Evolutionary conservation across 306 rosid species (phyloP), one percentile per base, ranked within the genome.

Genomic region (Trifolium dubium): DNA sequence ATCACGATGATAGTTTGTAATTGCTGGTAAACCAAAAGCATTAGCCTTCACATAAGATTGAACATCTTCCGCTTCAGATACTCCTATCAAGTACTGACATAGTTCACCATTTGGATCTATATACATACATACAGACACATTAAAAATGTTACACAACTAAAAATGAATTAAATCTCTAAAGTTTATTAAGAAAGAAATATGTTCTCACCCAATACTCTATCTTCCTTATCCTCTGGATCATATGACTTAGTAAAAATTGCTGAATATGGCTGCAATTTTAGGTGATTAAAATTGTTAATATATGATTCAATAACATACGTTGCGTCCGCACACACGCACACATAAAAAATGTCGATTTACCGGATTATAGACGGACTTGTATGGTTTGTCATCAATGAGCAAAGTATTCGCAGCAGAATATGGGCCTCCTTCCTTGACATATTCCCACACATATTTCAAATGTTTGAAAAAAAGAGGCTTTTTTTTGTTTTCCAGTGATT

Each of bases 41-140:
- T 78, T 41, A 3, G 67, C 59, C 80, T 81, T 75, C 49, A 85
- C 83, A 12, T 81, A 85, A n/a, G 67, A 12, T 8, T 44, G 79
- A 35, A 81, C 82, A 62, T 85, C 75, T 3, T 54, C 61, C 3
- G 61, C 61, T 8, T 54, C 61, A 54, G 61, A 31, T 19, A 54
- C 6, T 1, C 32, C 31, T 4, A 19, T 54, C 32, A 54, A 23
- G 32, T 54, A 54, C 32, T 18, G 3, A 12, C 61, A 54, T 0
- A 54, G 14, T 10, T 19, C 61, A 9, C 61, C 61, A 2, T 54
- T 19, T 1, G 32, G 61, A 50, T 54, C 61, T 54, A 54, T 28
- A 19, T 5, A 53, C n/a, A n/a, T n/a, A n/a, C n/a, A n/a, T n/a
- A 4, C 0, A 13, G 12, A 46, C 12, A 46, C 10, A 19, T 18